phyloP scores from a whole-genome alignment of 441 rosid species.

The Erodium chrysanthum region DNA sequence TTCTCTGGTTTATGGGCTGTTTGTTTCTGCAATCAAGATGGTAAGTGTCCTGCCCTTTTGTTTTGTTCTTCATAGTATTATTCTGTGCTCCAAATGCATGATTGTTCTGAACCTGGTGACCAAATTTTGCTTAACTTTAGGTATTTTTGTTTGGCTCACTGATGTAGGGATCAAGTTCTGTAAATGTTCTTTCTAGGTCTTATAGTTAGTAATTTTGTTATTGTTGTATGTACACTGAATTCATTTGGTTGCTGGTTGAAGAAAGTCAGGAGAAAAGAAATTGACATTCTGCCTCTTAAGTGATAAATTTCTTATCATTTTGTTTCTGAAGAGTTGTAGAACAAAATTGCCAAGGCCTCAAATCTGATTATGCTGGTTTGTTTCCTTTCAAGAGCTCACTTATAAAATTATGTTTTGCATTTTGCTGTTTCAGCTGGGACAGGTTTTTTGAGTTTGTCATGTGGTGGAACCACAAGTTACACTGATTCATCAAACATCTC shows the following conservation, averaged over 20 bases:
- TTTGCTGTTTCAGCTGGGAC: slow-evolving; percentile 18
- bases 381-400: not conserved
- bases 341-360: not conserved
- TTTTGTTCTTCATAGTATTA: slow-evolving; percentile 1
- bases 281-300: no score
- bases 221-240: no score
- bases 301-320: not conserved
- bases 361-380: not conserved
- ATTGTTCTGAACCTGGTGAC: not conserved
- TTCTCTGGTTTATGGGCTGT: slow-evolving; percentile 29
- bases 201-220: no score
- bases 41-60: slow-evolving; percentile 24
- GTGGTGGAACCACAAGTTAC: slow-evolving; percentile 50
- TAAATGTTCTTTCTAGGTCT: not conserved
- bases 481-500: slow-evolving; percentile 44
- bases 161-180: not conserved
- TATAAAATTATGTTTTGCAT: not conserved
- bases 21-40: slow-evolving; percentile 49
- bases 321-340: not conserved
- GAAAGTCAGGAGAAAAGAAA: no score
- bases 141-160: not conserved
- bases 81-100: not conserved
- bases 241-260: no score
- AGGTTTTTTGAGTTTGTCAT: slow-evolving; percentile 81
- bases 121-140: not conserved